Evolutionary conservation across 2,329 filamentous ascomycete genomes (phyloP).

Genomic region (Epichloe glyceriae): DNA sequence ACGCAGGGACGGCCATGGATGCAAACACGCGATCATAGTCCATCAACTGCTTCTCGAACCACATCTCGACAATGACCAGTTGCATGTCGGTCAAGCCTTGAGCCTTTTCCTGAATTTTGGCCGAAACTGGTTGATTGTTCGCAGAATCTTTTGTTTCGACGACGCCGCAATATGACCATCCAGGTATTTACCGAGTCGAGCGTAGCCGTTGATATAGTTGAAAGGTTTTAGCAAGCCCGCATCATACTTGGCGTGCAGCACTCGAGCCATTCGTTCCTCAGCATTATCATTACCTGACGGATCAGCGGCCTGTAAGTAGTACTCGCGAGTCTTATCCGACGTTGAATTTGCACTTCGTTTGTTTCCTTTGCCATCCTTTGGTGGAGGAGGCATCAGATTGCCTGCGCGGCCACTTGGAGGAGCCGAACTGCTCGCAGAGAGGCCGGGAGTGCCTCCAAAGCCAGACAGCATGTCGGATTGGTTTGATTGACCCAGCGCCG

Average conservation of each 20-base stretch:
- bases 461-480: constrained; percentile 36
- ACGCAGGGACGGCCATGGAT: constrained; percentile 96
- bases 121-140: constrained; percentile 82
- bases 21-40: constrained; percentile 98
- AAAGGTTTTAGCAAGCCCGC: constrained; percentile 90
- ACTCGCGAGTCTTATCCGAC: constrained; percentile 70
- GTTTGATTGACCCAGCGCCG: constrained; percentile 27
- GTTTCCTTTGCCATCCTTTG: constrained; percentile 38
- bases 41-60: constrained; percentile 94
- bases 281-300: constrained; percentile 75
- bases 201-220: constrained; percentile 96
- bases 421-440: constrained; percentile 12
- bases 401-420: constrained; percentile 12
- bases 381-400: constrained; percentile 35
- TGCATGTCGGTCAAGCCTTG: constrained; percentile 88
- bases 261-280: constrained; percentile 88
- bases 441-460: constrained; percentile 29
- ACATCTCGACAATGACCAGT: constrained; percentile 93
- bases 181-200: constrained; percentile 79
- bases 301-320: constrained; percentile 94
- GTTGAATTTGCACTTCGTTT: constrained; percentile 51
- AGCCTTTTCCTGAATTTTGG: constrained; percentile 95
- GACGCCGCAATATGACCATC: constrained; percentile 71
- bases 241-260: constrained; percentile 91
- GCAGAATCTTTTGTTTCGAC: constrained; percentile 81